Conservation (phyloP, 345 rosid species). For the Eutrema yunnanense region DNA sequence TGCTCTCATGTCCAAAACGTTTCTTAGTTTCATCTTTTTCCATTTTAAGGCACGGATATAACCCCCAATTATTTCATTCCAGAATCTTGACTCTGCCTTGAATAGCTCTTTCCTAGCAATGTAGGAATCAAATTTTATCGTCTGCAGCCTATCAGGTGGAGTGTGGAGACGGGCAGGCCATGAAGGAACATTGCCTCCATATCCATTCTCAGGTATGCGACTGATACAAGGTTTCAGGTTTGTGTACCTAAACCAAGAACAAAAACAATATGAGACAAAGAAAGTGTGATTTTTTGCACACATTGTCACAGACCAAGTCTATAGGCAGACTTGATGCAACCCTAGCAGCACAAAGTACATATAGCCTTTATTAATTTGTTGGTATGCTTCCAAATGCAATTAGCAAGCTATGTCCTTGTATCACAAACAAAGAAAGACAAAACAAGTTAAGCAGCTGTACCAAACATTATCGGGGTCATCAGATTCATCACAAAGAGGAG, state of each 20-base stretch:
- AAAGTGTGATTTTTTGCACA: not conserved
- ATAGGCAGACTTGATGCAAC: not conserved
- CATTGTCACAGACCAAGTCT: not conserved
- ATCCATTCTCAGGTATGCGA: slow-evolving; percentile 82
- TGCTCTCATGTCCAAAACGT: slow-evolving; percentile 93
- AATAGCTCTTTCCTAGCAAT: slow-evolving; percentile 91
- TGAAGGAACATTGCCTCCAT: slow-evolving; percentile 56
- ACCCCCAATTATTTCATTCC: slow-evolving; percentile 69
- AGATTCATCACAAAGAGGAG: slow-evolving; percentile 74
- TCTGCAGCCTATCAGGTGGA: slow-evolving; percentile 91
- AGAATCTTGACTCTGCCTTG: slow-evolving; percentile 81
- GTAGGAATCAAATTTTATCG: slow-evolving; percentile 68
- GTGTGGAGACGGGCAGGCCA: slow-evolving; percentile 89
- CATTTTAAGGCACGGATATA: slow-evolving; percentile 70
- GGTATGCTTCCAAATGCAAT: not conserved
- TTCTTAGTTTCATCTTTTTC: slow-evolving; percentile 72
- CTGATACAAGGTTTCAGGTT: slow-evolving; percentile 79
- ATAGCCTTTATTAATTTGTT: not conserved
- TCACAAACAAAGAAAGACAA: slow-evolving; percentile 7
- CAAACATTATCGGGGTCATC: slow-evolving; percentile 91
- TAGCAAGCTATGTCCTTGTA: slow-evolving; percentile 1
- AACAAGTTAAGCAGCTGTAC: slow-evolving; percentile 34
- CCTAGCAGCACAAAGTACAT: not conserved
- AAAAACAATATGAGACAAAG: slow-evolving; percentile 1
- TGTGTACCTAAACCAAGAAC: slow-evolving; percentile 56